Evolutionary conservation across 176 grass and related monocot genomes (phyloP).

Genomic region (Oryza australiensis): DNA sequence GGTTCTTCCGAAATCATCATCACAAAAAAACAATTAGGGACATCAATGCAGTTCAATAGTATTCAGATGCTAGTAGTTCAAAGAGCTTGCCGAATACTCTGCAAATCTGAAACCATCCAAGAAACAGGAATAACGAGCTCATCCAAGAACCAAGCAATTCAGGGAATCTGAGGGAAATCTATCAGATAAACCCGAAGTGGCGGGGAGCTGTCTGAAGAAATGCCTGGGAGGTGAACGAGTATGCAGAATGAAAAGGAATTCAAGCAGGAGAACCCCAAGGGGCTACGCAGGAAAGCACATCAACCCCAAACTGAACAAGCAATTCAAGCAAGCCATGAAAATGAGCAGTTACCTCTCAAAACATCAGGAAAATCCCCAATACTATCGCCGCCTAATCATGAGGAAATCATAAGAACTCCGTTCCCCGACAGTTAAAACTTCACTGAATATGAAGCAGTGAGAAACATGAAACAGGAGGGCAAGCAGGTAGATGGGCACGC

Average conservation of each 20-base stretch:
- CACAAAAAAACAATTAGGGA: neutral
- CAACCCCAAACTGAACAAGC: neutral
- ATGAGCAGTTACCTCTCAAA: neutral
- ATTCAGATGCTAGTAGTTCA: neutral
- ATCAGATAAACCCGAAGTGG: neutral
- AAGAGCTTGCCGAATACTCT: neutral
- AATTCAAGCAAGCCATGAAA: neutral
- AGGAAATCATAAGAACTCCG: neutral
- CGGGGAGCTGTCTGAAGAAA: neutral
- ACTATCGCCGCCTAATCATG: neutral
- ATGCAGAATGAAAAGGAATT: neutral
- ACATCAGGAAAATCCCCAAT: neutral
- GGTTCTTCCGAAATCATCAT: constrained; percentile 5
- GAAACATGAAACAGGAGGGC: neutral
- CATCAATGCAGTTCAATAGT: neutral
- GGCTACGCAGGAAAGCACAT: neutral
- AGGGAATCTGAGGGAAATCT: neutral
- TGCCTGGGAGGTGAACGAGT: neutral
- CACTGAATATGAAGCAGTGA: neutral
- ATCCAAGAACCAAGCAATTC: neutral
- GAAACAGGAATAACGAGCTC: neutral
- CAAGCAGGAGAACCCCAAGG: neutral
- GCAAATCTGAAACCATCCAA: neutral
- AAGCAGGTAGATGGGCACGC: neutral
- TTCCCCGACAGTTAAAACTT: neutral